Evolutionary conservation across 164 flowering plant genomes (phyloP), one percentile per base, ranked within the genome.

Genomic region (Hamamelis virginiana): DNA sequence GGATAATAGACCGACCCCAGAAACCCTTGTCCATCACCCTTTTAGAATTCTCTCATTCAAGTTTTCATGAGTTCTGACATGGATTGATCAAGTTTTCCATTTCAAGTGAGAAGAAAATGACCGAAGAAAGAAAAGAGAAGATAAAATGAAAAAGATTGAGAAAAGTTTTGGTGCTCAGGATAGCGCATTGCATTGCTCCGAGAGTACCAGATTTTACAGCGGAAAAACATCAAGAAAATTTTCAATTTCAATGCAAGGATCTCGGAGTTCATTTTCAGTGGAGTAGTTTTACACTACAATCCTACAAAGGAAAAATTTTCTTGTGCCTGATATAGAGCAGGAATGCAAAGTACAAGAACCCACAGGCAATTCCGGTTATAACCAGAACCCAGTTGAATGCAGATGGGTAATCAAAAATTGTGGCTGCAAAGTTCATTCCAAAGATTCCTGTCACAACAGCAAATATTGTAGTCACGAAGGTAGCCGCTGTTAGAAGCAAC

Each of bases 401-500:
- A 25, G 78, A 72, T 25, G 93, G 82, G 25, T 77, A 58, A n/a
- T 89, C 73, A 57, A 91, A 90, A 45, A 91, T 67, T 14, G 80
- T 8, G 16, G 78, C 79, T 18, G 71, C 65, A 57, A 96, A 85
- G 71, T 96, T 96, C 99, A 96, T 92, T 67, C 99, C 99, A 72
- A 96, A 96, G 23, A 96, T 77, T 59, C 86, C 99, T 0, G 99
- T 74, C 45, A 91, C 96, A 16, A 85, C 91, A 15, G 97, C 94
- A 73, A 91, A 96, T 56, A 91, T 78, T 12, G 98, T 81, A 62
- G 91, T 85, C 56, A 91, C 89, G 28, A 92, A 96, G 13, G 97
- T 90, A 15, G 99, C 97, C 0, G 97, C 91, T 8, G 98, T 88
- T 22, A 96, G 89, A 67, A 96, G 90, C 82, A 93, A 71, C 86